Conservation (phyloP, 805 yeast genomes). For the Wickerhamomyces queroliae region DNA sequence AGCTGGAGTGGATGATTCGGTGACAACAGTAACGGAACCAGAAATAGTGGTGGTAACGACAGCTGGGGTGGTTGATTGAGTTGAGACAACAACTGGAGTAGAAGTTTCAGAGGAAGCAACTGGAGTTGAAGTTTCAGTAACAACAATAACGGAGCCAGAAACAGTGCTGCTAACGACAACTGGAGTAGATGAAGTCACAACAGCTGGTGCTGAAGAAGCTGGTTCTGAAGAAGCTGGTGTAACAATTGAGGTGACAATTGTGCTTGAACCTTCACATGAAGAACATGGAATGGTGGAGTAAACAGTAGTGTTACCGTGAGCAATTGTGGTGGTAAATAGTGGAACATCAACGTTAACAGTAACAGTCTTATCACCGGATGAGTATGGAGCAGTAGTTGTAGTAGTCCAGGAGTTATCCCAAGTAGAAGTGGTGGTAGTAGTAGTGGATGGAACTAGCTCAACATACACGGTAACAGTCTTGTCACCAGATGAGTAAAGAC, state of each 20-base stretch:
- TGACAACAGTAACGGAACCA: not conserved
- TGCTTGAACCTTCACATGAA: too few relatives aligned
- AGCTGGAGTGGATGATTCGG: not conserved
- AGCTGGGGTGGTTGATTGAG: not conserved
- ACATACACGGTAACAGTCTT: not conserved
- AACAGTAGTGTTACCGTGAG: not conserved
- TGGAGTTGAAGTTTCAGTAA: constrained; percentile 2
- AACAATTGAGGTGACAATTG: too few relatives aligned
- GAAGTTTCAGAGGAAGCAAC: not conserved
- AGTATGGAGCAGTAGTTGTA: constrained; percentile 1
- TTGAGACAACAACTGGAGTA: not conserved
- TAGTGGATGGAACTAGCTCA: not conserved
- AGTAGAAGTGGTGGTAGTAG: constrained; percentile 1
- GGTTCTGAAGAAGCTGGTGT: not conserved
- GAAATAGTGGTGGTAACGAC: not conserved
- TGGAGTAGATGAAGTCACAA: constrained; percentile 1
- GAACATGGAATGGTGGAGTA: too few relatives aligned
- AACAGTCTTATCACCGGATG: constrained; percentile 1
- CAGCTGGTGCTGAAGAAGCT: constrained; percentile 2
- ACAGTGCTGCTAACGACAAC: not conserved
- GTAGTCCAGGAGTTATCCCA: constrained; percentile 2
- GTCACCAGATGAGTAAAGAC: not conserved
- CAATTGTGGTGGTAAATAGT: not conserved
- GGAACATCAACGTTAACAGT: constrained; percentile 2
- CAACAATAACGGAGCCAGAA: not conserved